Conservation (phyloP, 1,139 yeast species). For the Pichia sp. region DNA sequence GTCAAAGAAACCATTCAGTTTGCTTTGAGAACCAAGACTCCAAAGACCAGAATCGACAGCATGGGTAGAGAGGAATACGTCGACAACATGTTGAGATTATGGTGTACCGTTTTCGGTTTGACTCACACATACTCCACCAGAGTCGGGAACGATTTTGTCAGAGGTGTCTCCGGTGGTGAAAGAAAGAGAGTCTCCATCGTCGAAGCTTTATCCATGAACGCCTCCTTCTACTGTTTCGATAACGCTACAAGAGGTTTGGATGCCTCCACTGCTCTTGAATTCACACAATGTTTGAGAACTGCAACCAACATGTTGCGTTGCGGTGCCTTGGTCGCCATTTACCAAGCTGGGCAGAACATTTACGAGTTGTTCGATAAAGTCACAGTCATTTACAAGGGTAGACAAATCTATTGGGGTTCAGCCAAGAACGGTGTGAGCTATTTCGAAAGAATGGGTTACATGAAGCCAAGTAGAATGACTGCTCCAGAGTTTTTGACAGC, state of each 20-base stretch:
- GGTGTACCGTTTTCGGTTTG: slow-evolving; percentile 58
- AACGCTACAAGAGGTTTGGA: slow-evolving; percentile 72
- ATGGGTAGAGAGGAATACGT: slow-evolving; percentile 47
- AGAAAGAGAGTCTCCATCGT: slow-evolving; percentile 79
- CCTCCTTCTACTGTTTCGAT: slow-evolving; percentile 68
- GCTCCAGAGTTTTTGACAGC: slow-evolving; percentile 81
- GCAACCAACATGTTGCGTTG: slow-evolving; percentile 54
- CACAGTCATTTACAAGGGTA: slow-evolving; percentile 66
- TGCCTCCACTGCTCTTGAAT: slow-evolving; percentile 73
- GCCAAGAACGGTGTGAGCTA: slow-evolving; percentile 55
- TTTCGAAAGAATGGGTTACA: slow-evolving; percentile 63
- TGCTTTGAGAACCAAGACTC: slow-evolving; percentile 60
- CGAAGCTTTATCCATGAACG: slow-evolving; percentile 59
- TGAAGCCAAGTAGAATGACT: slow-evolving; percentile 75
- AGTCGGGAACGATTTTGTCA: slow-evolving; percentile 56
- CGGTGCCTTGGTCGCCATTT: slow-evolving; percentile 69
- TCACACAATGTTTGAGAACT: slow-evolving; percentile 60
- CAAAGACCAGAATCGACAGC: slow-evolving; percentile 48
- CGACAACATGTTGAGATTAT: slow-evolving; percentile 45
- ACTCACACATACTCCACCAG: slow-evolving; percentile 54
- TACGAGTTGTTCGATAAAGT: slow-evolving; percentile 74
- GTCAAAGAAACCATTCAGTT: slow-evolving; percentile 60
- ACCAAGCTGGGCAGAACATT: slow-evolving; percentile 76
- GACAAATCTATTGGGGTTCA: slow-evolving; percentile 68
- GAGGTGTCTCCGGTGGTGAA: slow-evolving; percentile 87